Conservation (phyloP, 768 basidiomycete species). For the Filobasidium wieringae region DNA sequence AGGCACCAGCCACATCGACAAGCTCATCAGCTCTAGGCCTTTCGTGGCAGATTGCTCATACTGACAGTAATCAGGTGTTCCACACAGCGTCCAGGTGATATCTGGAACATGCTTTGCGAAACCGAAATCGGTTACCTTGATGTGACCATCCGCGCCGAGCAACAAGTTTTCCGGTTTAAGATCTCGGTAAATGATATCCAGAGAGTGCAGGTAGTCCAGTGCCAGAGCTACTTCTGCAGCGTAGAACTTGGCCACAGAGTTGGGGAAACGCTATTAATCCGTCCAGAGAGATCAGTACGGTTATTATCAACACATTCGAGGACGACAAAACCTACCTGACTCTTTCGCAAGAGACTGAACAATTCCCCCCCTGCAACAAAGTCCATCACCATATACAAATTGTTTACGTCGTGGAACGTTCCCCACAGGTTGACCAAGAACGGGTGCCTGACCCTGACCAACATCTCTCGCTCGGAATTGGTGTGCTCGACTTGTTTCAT, state of each 20-base stretch:
- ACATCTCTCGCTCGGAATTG: conserved; percentile 41
- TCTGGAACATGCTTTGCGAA: conserved; percentile 44
- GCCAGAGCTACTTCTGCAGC: conserved; percentile 41
- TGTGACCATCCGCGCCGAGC: conserved; percentile 84
- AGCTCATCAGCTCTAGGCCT: background rate
- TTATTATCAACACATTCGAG: background rate
- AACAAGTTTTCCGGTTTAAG: conserved; percentile 58
- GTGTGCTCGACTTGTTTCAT: conserved; percentile 43
- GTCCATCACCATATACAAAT: conserved; percentile 42
- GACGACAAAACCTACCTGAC: conserved; percentile 53
- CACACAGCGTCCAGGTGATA: conserved; percentile 41
- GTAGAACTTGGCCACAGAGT: conserved; percentile 41
- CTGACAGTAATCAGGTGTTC: conserved; percentile 41
- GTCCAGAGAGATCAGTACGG: background rate
- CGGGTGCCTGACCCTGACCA: conserved; percentile 39
- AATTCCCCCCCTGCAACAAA: conserved; percentile 41
- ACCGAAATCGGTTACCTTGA: conserved; percentile 93
- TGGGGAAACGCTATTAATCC: conserved; percentile 37
- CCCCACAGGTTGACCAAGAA: conserved; percentile 95
- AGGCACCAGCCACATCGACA: background rate
- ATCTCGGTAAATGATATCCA: conserved; percentile 41
- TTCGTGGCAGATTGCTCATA: background rate
- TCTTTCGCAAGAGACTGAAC: conserved; percentile 79
- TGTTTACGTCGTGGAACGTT: conserved; percentile 42
- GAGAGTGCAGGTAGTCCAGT: conserved; percentile 40